These are phyloP conservation scores for Hericium rajendrae DNA, from an alignment of 768 basidiomycete genomes.

Conservation along the genomic window DNA sequence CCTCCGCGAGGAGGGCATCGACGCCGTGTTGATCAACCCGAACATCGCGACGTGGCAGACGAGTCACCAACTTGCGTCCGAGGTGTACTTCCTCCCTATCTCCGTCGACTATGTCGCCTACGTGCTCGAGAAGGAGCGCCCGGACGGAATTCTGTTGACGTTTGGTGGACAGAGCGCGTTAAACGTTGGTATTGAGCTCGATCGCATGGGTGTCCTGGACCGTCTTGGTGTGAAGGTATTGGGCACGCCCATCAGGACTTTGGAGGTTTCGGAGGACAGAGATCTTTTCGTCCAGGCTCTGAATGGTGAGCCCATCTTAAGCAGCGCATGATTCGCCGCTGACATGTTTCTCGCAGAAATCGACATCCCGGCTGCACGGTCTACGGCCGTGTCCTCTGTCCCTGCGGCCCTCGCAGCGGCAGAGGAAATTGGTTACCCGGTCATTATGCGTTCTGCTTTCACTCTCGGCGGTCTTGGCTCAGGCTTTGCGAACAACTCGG, in stretches of 20 bases:
- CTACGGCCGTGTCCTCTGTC: conserved; percentile 1
- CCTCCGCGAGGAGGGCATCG: conserved; percentile 88
- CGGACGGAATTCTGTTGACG: conserved; percentile 93
- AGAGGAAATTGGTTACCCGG: conserved; percentile 79
- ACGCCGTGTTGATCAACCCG: conserved; percentile 93
- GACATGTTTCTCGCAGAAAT: conserved; percentile 64
- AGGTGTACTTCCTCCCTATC: conserved; percentile 96
- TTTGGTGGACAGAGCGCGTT: conserved; percentile 67
- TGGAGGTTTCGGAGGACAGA: conserved; percentile 95
- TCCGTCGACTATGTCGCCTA: conserved; percentile 98
- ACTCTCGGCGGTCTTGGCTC: conserved; percentile 93
- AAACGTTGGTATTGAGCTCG: conserved; percentile 1
- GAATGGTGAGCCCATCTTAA: conserved; percentile 93
- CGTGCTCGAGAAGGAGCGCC: conserved; percentile 95
- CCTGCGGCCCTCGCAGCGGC: conserved; percentile 63
- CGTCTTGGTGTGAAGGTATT: conserved; percentile 82
- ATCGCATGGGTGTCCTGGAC: conserved; percentile 7
- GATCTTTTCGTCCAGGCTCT: conserved; percentile 91
- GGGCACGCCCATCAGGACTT: conserved; percentile 93
- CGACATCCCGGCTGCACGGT: conserved; percentile 2
- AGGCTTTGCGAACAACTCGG: conserved; percentile 90
- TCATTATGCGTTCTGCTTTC: conserved; percentile 95
- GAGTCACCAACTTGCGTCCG: conserved; percentile 90
- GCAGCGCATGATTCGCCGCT: conserved; percentile 77
- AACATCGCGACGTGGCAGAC: conserved; percentile 99